Base-by-base conservation (phyloP, 148 eudicot genomes). In the Arbutus unedo region DNA sequence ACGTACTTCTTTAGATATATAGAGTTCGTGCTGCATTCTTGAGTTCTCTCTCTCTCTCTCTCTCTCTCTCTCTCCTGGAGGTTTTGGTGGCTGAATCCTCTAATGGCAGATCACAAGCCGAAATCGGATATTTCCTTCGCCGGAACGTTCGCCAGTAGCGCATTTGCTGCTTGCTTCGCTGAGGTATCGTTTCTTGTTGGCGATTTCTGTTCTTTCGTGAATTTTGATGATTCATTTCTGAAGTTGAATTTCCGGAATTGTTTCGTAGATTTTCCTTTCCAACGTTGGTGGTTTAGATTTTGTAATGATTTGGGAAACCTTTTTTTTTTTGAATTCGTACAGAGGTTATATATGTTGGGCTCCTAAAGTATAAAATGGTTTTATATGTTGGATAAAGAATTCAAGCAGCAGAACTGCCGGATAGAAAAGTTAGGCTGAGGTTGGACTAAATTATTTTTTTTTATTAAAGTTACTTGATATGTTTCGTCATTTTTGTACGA, bases 131-230 rank as follows among this genome's bases (percentile, higher is more conserved):
- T 96, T 80, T 96, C 99, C 21, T 88, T 94, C 79, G 80, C 91
- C 55, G 93, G 97, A 51, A 96, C 88, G 1, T 85, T 96, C 51
- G 98, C 91, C 76, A 86, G 93, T 73, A 90, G 99, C 78, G 94
- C 98, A 82, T 94, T 94, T 78, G 98, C 99, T 78, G 97, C 99
- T 87, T 93, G 86, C 85, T 91, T 94, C 82, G 99, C 98, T 68
- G 99, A 96, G 98, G 99, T 96, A 80, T 75, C 23, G 4, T 60
- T 9, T 59, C 54, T 2, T 48, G 5, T 2, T 51, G 9, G 2
- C 5, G 4, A 48, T 74, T 1, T 49, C 16, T 0, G 18, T n/a
- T 11, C 13, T 10, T 45, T 45, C 5, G 55, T 74, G 13, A 4
- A 19, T 74, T 25, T 56, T 38, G 44, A 5, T 68, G 10, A 14